A percentile compares a stretch with the other conserved stretches of the same genome.
Evolutionary conservation across 2,329 filamentous ascomycete genomes (phyloP).

Genomic region (Botrytis fabae): DNA sequence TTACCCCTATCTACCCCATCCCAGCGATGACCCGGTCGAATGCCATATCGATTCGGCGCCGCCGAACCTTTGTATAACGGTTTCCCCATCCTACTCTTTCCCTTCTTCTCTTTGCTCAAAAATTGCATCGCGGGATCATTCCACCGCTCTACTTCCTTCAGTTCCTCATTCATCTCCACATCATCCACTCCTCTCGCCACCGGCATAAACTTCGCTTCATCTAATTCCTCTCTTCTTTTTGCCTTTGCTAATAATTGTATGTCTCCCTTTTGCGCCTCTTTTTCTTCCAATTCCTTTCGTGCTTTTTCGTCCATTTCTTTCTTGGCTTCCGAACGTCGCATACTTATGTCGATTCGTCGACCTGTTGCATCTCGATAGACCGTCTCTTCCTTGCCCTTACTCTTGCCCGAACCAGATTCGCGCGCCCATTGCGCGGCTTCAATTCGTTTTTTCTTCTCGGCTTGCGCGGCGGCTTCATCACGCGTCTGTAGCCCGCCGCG

Average conservation of each 20-base stretch:
- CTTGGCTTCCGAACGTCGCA: conserved; percentile 86
- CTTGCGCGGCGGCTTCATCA: conserved; percentile 69
- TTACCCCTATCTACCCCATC: conserved; percentile 94
- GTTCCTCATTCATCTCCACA: conserved; percentile 77
- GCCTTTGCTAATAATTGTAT: conserved; percentile 73
- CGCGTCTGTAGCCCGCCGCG: conserved; percentile 85
- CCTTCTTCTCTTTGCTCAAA: conserved; percentile 50
- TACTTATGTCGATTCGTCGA: conserved; percentile 86
- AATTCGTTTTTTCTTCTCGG: conserved; percentile 64
- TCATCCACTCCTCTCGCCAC: conserved; percentile 83
- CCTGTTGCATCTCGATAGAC: conserved; percentile 95
- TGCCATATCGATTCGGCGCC: conserved; percentile 90
- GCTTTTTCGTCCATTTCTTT: conserved; percentile 72
- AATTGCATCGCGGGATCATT: conserved; percentile 91
- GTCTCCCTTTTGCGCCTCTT: conserved; percentile 76
- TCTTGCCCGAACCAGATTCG: conserved; percentile 43
- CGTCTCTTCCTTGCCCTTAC: conserved; percentile 66
- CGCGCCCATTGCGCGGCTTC: conserved; percentile 56
- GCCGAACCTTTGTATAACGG: conserved; percentile 73
- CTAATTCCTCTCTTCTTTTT: conserved; percentile 64
- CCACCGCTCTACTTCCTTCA: conserved; percentile 78
- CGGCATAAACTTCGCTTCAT: conserved; percentile 80
- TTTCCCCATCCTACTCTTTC: conserved; percentile 34
- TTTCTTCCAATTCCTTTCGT: conserved; percentile 62
- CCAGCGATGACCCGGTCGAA: conserved; percentile 90